Percentiles rank a stretch among this genome's conserved stretches.
These are phyloP conservation scores for Alternaria ethzedia DNA, from an alignment of 2,329 filamentous ascomycete species.

Conservation along the genomic window DNA sequence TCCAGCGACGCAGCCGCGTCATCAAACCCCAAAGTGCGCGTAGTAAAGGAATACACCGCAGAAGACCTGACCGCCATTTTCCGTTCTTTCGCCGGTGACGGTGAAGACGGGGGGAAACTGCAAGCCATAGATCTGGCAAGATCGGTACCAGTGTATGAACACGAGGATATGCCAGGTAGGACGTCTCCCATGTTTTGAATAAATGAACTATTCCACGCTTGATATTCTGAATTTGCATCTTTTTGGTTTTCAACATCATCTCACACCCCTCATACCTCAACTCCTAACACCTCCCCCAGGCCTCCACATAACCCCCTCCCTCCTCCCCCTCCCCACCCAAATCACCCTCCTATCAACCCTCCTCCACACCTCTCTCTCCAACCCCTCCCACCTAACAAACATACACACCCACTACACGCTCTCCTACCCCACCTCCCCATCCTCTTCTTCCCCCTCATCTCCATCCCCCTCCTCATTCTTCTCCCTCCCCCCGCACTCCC, in stretches of 20 bases:
- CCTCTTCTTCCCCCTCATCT: slow-evolving; percentile 60
- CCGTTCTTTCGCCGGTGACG: slow-evolving; percentile 29
- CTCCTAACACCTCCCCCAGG: slow-evolving; percentile 58
- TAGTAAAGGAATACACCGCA: slow-evolving; percentile 28
- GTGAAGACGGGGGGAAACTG: slow-evolving; percentile 8
- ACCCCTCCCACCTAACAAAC: slow-evolving; percentile 81
- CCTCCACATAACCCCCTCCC: slow-evolving; percentile 75
- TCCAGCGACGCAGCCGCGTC: slow-evolving; percentile 35
- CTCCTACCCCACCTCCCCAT: slow-evolving; percentile 60
- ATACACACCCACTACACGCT: slow-evolving; percentile 83
- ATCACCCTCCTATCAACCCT: slow-evolving; percentile 72
- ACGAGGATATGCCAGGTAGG: slow-evolving; percentile 72
- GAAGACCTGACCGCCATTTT: slow-evolving; percentile 31
- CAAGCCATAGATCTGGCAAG: slow-evolving; percentile 1
- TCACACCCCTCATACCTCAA: neutral
- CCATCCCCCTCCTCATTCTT: slow-evolving; percentile 53
- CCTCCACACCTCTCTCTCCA: slow-evolving; percentile 77
- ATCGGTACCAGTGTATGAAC: slow-evolving; percentile 61
- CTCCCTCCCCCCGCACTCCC: slow-evolving; percentile 47
- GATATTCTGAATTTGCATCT: neutral
- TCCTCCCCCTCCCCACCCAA: slow-evolving; percentile 76
- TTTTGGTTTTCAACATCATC: no score
- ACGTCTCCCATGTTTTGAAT: neutral
- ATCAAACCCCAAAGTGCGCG: slow-evolving; percentile 23
- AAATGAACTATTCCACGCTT: neutral